phyloP scores from a whole-genome alignment of 1,139 yeast genomes.

The Yamadazyma diddensiae region DNA sequence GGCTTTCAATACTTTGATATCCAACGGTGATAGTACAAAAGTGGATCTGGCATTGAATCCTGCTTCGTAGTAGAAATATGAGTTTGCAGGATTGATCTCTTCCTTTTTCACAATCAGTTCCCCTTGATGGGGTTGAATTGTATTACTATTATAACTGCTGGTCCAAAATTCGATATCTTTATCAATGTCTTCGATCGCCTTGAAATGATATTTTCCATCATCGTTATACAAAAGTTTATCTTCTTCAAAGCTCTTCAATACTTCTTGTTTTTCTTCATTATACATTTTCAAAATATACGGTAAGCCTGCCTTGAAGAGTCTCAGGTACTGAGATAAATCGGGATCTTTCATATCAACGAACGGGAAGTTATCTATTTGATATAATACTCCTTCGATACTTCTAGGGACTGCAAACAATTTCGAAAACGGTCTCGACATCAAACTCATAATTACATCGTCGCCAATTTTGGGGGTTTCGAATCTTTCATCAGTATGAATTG shows the following conservation, averaged over 20 bases:
- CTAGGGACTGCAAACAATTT: conserved; percentile 65
- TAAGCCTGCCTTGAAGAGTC: conserved; percentile 65
- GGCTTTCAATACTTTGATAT: conserved; percentile 65
- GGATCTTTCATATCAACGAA: conserved; percentile 21
- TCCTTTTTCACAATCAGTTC: conserved; percentile 8
- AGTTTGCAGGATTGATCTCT: conserved; percentile 9
- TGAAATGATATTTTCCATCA: conserved; percentile 51
- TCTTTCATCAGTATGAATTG: conserved; percentile 51
- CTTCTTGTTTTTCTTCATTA: conserved; percentile 52
- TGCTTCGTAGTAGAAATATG: conserved; percentile 57
- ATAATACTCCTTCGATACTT: conserved; percentile 27
- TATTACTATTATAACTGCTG: conserved; percentile 12
- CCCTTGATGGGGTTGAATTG: conserved; percentile 1
- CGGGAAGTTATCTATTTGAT: conserved; percentile 30
- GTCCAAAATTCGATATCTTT: conserved; percentile 40
- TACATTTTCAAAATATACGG: conserved; percentile 52
- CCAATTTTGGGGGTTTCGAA: conserved; percentile 62
- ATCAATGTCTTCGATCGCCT: conserved; percentile 58
- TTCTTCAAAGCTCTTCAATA: conserved; percentile 47
- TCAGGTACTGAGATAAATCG: conserved; percentile 32
- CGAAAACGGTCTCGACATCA: conserved; percentile 69
- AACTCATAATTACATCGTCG: conserved; percentile 56
- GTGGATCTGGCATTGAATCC: conserved; percentile 64
- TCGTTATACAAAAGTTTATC: conserved; percentile 62
- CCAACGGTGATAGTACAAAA: conserved; percentile 74